Evolutionary conservation across 2,329 filamentous ascomycete genomes (phyloP), one percentile per base, ranked within the genome.

Genomic region (Myriosclerotinia duriaeana): DNA sequence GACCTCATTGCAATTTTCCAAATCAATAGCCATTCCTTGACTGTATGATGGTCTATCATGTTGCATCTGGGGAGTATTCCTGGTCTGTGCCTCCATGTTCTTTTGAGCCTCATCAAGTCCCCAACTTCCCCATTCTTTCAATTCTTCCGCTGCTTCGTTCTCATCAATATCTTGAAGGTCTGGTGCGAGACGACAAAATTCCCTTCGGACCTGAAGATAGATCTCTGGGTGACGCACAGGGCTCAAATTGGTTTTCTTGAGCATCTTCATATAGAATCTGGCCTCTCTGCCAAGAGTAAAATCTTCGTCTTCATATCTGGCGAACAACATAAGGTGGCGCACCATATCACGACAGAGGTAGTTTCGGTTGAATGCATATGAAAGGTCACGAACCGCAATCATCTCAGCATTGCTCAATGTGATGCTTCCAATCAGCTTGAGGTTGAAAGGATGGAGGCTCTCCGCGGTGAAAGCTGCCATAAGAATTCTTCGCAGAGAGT

Each of bases 71-170:
- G 3, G 9, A 26, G 2, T 1, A 5, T 50, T 11, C 9, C 1
- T 26, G 2, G 0, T 22, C 7, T 15, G 14, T 17, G 3, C 4
- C 1, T 22, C 5, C 8, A 2, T 22, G 2, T 2, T 17, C 1
- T 6, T 5, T 1, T 0, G 4, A 5, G 3, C 3, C 7, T 8
- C 20, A 26, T 17, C 1, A 20, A 7, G 0, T 7, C 30, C 8
- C 58, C 44, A 48, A 0, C 20, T 17, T 22, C 7, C 42, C 56
- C 56, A 60, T 22, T 34, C 14, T 17, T 48, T 15, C 0, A 60
- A 11, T 38, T 50, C 58, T 17, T 8, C 30, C 30, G 9, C 8
- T 5, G 58, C 58, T 20, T 38, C 30, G 38, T 50, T n/a, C 15
- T 60, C 58, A 60, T 60, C 44, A 2, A 38, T 14, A 60, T 38